These are phyloP conservation scores for Solidago caesia DNA, from an alignment of 129 eudicot species.

Conservation along the genomic window DNA sequence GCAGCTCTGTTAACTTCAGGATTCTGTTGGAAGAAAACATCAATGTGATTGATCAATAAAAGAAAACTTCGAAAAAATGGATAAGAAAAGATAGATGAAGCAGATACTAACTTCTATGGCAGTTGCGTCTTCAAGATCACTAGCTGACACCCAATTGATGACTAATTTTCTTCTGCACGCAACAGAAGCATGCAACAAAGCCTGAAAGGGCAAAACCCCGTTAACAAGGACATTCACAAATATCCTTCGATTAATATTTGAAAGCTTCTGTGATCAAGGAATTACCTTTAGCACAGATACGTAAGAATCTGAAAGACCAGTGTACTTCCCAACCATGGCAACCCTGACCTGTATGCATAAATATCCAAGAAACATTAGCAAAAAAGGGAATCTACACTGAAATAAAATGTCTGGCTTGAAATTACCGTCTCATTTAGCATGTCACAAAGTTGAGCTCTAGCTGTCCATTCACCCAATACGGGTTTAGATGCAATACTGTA, in stretches of 20 bases:
- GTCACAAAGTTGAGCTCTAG: conserved; percentile 46
- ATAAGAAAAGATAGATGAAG: conserved; percentile 8
- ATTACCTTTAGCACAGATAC: conserved; percentile 86
- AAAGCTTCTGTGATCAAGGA: not conserved
- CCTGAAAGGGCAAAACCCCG: conserved; percentile 40
- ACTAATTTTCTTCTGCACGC: conserved; percentile 68
- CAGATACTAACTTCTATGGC: conserved; percentile 52
- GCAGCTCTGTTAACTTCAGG: conserved; percentile 65
- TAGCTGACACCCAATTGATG: conserved; percentile 82
- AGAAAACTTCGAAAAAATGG: not conserved
- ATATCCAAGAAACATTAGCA: conserved; percentile 3
- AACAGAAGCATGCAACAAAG: conserved; percentile 94
- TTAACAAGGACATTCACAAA: not conserved
- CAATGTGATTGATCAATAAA: conserved; percentile 5
- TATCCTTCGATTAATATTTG: not conserved
- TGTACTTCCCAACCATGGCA: conserved; percentile 97
- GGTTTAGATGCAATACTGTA: conserved; percentile 34
- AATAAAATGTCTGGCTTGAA: conserved; percentile 6
- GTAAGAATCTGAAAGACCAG: conserved; percentile 89
- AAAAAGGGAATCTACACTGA: not conserved
- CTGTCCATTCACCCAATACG: conserved; percentile 49
- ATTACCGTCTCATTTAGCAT: conserved; percentile 44
- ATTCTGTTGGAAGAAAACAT: conserved; percentile 51
- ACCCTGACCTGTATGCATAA: conserved; percentile 59
- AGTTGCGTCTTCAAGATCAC: conserved; percentile 92